Evolutionary conservation across 306 rosid genomes (phyloP), one percentile per base, ranked within the genome.

Genomic region (Potentilla sterilis): DNA sequence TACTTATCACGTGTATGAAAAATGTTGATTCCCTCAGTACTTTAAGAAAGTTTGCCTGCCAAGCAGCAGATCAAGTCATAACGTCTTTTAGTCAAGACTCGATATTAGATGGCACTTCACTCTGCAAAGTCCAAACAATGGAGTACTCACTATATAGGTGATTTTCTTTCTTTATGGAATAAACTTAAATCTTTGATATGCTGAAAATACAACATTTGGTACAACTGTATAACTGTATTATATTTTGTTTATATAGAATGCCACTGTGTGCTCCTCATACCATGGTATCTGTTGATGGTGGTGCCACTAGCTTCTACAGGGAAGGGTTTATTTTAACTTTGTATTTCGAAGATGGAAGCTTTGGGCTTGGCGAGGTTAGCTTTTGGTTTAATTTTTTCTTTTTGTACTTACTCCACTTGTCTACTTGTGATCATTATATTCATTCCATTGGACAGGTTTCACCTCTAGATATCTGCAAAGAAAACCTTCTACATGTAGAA

Each of bases 321-420:
- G 97, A 90, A 83, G 97, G 97, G 75, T 94, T 87, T 81, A 83
- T 94, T 78, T 83, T 92, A 80, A 86, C 95, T 71, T 69, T 94
- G 83, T 86, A 67, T 80, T 94, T 94, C 59, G 97, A 88, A 82
- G 97, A 92, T 79, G 98, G 97, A 59, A 86, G 86, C 75, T 79
- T 82, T 74, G 98, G 97, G 82, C 85, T 78, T 87, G 98, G 98
- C 55, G 98, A 94, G 98, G 98, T 92, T 82, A 74, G 94, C 84
- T 68, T 79, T 58, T 14, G 19, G 72, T 80, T 71, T 49, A 78
- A 63, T 28, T 28, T 28, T 28, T 28, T 15, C 75, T 72, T 11
- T 58, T 35, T 41, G 21, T 51, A 7, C 35, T 55, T 13, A 21
- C 24, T 38, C 52, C 24, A 40, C 76, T 40, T 13, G 5, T 51